Conservation (phyloP, 108 stramenopile genomes). For the Nitzschia putrida region DNA sequence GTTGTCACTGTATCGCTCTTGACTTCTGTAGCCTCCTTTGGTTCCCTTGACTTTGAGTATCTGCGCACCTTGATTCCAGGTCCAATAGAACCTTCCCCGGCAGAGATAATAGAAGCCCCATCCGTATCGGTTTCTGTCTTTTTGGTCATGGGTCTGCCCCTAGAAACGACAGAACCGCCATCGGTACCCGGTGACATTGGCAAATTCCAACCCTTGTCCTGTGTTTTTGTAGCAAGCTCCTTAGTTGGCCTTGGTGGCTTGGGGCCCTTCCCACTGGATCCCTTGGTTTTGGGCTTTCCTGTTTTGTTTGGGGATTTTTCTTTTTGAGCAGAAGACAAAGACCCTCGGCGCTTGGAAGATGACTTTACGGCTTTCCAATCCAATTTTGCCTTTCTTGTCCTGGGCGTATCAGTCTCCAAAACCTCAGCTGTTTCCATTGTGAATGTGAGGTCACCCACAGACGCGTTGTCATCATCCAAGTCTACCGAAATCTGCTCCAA, state of each 20-base stretch:
- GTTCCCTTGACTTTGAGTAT: not conserved
- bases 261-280: not conserved
- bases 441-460: conserved; percentile 7
- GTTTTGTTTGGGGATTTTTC: not conserved
- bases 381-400: conserved; percentile 7
- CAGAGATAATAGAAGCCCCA: not conserved
- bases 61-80: conserved; percentile 14
- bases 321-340: not conserved
- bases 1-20: not conserved
- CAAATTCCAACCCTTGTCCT: conserved; percentile 7
- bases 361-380: conserved; percentile 11
- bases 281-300: not conserved
- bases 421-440: conserved; percentile 3
- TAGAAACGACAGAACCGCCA: conserved; percentile 3
- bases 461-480: conserved; percentile 5
- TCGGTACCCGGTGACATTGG: conserved; percentile 5
- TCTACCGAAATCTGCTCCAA: not conserved
- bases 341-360: not conserved
- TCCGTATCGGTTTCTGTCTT: not conserved
- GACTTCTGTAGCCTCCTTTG: not conserved
- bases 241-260: conserved; percentile 11
- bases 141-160: not conserved
- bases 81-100: conserved; percentile 2
- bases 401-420: conserved; percentile 13
- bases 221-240: conserved; percentile 11